Evolutionary conservation across 2,329 filamentous ascomycete genomes (phyloP).

Genomic region (Aspergillus sp.): DNA sequence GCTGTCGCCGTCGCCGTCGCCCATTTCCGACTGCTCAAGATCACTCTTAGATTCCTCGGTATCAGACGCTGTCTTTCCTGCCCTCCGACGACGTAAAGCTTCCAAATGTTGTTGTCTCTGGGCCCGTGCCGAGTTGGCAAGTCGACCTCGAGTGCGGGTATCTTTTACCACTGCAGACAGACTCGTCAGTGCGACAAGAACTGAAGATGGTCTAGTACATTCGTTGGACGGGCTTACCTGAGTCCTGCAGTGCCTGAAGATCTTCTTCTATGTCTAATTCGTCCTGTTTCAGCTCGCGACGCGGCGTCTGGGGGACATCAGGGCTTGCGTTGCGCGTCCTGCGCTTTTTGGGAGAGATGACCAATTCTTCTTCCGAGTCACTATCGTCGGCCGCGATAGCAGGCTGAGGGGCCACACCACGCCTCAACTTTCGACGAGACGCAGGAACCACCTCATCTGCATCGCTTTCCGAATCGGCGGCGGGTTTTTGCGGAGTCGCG

Average conservation of each 20-base stretch:
- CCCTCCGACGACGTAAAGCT: conserved; percentile 44
- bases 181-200: not conserved
- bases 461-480: conserved; percentile 26
- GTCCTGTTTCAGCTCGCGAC: conserved; percentile 31
- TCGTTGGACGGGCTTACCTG: conserved; percentile 30
- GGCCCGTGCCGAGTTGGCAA: conserved; percentile 41
- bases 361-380: conserved; percentile 32
- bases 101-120: conserved; percentile 46
- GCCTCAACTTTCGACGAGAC: conserved; percentile 32
- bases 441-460: conserved; percentile 29
- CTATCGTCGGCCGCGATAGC: conserved; percentile 29
- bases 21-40: conserved; percentile 15
- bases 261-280: conserved; percentile 49
- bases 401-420: conserved; percentile 27
- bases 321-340: conserved; percentile 18
- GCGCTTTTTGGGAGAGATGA: conserved; percentile 32
- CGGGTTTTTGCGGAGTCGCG: conserved; percentile 2
- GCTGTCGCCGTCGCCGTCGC: conserved; percentile 25
- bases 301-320: conserved; percentile 27
- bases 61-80: conserved; percentile 40
- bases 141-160: conserved; percentile 44
- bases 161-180: conserved; percentile 34
- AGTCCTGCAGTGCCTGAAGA: conserved; percentile 47
- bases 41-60: conserved; percentile 26
- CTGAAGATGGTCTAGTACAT: not conserved